These are phyloP conservation scores for Trichoderma sp. DNA, from an alignment of 2,329 filamentous ascomycete species.

Conservation along the genomic window DNA sequence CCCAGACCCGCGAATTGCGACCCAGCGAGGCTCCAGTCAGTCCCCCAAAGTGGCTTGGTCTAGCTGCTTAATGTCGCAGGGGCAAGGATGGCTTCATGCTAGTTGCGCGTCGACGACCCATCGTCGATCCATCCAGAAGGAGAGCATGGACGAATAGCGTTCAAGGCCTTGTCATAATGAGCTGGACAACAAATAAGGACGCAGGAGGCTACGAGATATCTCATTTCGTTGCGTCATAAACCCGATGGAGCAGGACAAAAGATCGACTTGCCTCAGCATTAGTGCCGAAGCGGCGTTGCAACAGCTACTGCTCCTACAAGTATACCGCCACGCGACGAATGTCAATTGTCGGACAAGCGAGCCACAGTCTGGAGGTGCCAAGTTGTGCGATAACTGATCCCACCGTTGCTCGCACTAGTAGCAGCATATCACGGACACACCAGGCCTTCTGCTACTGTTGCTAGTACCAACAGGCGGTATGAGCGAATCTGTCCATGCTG, in stretches of 20 bases:
- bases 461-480: conserved; percentile 11
- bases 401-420: neutral
- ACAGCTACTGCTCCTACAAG: neutral
- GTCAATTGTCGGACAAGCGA: neutral
- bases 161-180: conserved; percentile 10
- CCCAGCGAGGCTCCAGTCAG: conserved; percentile 16
- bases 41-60: conserved; percentile 15
- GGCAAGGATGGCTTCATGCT: conserved; percentile 13
- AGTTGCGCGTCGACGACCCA: conserved; percentile 17
- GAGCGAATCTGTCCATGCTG: neutral
- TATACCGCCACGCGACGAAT: conserved; percentile 1
- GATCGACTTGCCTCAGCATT: conserved; percentile 10
- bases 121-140: conserved; percentile 14
- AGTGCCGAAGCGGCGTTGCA: neutral
- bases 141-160: conserved; percentile 10
- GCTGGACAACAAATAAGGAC: neutral
- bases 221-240: conserved; percentile 14
- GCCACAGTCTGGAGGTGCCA: neutral
- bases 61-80: conserved; percentile 18
- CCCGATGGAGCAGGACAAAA: conserved; percentile 8
- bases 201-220: conserved; percentile 2
- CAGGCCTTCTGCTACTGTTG: neutral
- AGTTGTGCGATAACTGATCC: neutral
- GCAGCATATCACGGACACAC: neutral
- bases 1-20: conserved; percentile 18